Percentiles rank a stretch among this genome's conserved stretches.
Conservation (phyloP, 345 rosid species). For the Aquilaria malaccensis region DNA sequence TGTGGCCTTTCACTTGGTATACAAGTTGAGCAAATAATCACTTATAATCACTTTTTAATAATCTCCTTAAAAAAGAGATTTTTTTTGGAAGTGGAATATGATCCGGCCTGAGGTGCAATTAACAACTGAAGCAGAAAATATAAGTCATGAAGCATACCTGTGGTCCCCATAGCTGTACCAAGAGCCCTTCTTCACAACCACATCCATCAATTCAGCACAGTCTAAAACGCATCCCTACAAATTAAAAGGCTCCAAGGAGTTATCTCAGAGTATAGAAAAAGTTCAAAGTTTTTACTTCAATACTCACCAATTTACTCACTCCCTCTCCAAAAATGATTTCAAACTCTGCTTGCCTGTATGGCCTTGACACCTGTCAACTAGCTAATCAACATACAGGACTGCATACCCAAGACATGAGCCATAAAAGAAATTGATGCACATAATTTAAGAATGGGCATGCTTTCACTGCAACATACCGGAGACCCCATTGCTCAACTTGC, state of each 20-base stretch:
- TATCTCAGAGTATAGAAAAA: constrained; percentile 2
- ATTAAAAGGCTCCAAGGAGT: neutral
- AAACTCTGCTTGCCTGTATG: constrained; percentile 94
- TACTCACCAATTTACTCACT: constrained; percentile 81
- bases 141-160: constrained; percentile 34
- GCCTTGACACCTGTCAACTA: constrained; percentile 67
- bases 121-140: constrained; percentile 1
- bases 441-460: too few relatives aligned
- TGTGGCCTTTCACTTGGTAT: too few relatives aligned
- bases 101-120: neutral
- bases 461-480: too few relatives aligned
- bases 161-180: constrained; percentile 97
- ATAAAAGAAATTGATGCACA: too few relatives aligned
- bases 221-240: constrained; percentile 86
- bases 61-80: too few relatives aligned
- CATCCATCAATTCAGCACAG: constrained; percentile 81
- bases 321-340: constrained; percentile 97
- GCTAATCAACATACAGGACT: too few relatives aligned
- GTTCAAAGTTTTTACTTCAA: constrained; percentile 7
- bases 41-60: too few relatives aligned
- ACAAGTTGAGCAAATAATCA: too few relatives aligned
- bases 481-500: too few relatives aligned
- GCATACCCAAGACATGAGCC: too few relatives aligned
- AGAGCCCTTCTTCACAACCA: constrained; percentile 81
- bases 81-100: too few relatives aligned